Evolutionary conservation across 805 yeast species (phyloP).

Genomic region (Metschnikowia lunata): DNA sequence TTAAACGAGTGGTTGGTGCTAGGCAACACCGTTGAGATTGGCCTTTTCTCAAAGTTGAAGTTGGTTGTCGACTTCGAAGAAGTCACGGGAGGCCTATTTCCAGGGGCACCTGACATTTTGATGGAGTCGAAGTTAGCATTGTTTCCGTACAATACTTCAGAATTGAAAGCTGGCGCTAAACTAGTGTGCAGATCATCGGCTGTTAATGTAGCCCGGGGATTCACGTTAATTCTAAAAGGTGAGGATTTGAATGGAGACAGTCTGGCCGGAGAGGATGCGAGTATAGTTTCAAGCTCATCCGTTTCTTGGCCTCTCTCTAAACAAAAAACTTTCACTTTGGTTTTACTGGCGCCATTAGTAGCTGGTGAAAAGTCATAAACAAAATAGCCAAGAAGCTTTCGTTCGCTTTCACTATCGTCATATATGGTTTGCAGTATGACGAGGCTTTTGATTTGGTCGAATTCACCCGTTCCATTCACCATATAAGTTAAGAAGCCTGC

Average conservation of each 20-base stretch:
- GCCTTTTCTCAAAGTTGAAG: conserved; percentile 5
- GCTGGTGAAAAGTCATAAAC: conserved; percentile 11
- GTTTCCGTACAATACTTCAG: conserved; percentile 13
- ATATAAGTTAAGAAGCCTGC: conserved; percentile 35
- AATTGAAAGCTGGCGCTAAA: conserved; percentile 28
- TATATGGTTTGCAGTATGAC: conserved; percentile 30
- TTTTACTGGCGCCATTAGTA: not conserved
- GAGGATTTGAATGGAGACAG: conserved; percentile 34
- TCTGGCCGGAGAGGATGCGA: conserved; percentile 35
- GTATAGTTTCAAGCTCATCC: conserved; percentile 34
- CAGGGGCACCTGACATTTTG: not conserved
- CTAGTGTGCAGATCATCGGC: conserved; percentile 30
- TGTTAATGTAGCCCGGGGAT: no score
- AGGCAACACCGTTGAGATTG: not conserved
- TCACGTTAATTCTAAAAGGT: conserved; percentile 11
- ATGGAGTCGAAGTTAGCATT: conserved; percentile 6
- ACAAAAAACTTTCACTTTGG: conserved; percentile 5
- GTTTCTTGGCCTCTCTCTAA: conserved; percentile 11
- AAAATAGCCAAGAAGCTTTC: conserved; percentile 8
- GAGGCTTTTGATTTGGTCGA: conserved; percentile 18
- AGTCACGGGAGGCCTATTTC: conserved; percentile 3
- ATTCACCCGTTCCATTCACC: conserved; percentile 26
- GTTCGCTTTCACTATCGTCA: conserved; percentile 20
- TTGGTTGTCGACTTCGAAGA: conserved; percentile 5
- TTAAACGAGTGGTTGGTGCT: conserved; percentile 3